These are phyloP conservation scores for Kwoniella dendrophila DNA, from an alignment of 768 basidiomycete genomes.

Conservation along the genomic window DNA sequence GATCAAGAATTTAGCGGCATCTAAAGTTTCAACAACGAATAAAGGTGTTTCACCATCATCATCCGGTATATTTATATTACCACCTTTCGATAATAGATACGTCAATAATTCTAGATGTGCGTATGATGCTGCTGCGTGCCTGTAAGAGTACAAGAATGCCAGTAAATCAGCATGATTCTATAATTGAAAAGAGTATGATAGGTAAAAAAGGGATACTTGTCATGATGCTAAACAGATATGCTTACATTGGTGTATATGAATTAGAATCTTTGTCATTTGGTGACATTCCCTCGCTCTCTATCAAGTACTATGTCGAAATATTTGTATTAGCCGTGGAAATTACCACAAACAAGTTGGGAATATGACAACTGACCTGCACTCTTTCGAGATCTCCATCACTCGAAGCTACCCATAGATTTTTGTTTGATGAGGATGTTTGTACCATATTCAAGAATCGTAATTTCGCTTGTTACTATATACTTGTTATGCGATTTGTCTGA, in stretches of 20 bases:
- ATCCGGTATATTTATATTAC: slow-evolving; percentile 83
- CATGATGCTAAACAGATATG: background rate
- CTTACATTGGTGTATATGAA: slow-evolving; percentile 55
- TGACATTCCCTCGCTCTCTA: slow-evolving; percentile 40
- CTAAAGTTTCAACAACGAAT: slow-evolving; percentile 80
- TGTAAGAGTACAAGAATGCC: slow-evolving; percentile 52
- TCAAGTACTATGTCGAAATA: slow-evolving; percentile 41
- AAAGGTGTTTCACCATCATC: slow-evolving; percentile 88
- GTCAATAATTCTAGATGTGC: slow-evolving; percentile 73
- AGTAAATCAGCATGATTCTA: background rate
- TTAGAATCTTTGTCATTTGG: slow-evolving; percentile 53
- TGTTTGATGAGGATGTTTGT: slow-evolving; percentile 33
- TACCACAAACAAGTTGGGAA: background rate
- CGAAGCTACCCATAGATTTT: slow-evolving; percentile 91
- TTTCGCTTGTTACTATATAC: too few relatives aligned
- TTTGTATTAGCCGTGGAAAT: too few relatives aligned
- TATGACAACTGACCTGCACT: slow-evolving; percentile 63
- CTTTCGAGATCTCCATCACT: slow-evolving; percentile 82
- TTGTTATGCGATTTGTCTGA: too few relatives aligned
- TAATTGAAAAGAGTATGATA: background rate
- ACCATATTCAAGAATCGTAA: too few relatives aligned
- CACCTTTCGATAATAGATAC: slow-evolving; percentile 80
- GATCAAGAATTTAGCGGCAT: slow-evolving; percentile 76
- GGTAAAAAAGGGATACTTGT: slow-evolving; percentile 67
- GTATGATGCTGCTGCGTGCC: slow-evolving; percentile 94